Conservation (phyloP, 805 yeast genomes). For the Clavispora phyllophila region DNA sequence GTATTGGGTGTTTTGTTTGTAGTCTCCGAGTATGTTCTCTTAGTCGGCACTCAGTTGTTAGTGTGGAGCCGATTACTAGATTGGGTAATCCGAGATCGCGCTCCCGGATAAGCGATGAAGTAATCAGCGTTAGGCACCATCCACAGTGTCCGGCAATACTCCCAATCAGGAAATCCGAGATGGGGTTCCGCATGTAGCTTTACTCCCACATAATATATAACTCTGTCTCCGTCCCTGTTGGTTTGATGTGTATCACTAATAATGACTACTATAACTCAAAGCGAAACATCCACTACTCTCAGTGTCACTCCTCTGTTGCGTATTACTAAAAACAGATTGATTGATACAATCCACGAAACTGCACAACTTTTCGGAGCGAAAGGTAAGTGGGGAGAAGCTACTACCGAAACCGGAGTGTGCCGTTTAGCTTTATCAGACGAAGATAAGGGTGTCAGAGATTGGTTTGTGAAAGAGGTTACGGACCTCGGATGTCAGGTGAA, state of each 20-base stretch:
- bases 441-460: slow-evolving; percentile 60
- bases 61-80: neutral
- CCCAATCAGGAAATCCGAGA: slow-evolving; percentile 5
- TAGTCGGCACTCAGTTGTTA: neutral
- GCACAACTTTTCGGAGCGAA: slow-evolving; percentile 56
- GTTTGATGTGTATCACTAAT: neutral
- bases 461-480: slow-evolving; percentile 54
- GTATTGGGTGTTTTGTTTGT: neutral
- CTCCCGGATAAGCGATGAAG: neutral
- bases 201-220: too few species aligned
- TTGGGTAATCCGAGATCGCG: neutral
- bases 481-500: slow-evolving; percentile 52
- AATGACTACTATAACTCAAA: neutral
- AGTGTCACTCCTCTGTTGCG: slow-evolving; percentile 4
- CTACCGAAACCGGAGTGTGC: slow-evolving; percentile 63
- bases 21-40: too few species aligned
- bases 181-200: too few species aligned
- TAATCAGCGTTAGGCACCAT: neutral
- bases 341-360: slow-evolving; percentile 58
- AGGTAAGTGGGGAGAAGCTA: slow-evolving; percentile 51
- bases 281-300: neutral
- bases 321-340: slow-evolving; percentile 26
- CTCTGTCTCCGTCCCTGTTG: neutral
- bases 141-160: neutral
- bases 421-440: slow-evolving; percentile 58